Percentiles rank a stretch among this genome's conserved stretches.
These are phyloP conservation scores for Marchantia polymorpha DNA, from an alignment of 225 moss, liverwort and hornwort species.

Conservation along the genomic window DNA sequence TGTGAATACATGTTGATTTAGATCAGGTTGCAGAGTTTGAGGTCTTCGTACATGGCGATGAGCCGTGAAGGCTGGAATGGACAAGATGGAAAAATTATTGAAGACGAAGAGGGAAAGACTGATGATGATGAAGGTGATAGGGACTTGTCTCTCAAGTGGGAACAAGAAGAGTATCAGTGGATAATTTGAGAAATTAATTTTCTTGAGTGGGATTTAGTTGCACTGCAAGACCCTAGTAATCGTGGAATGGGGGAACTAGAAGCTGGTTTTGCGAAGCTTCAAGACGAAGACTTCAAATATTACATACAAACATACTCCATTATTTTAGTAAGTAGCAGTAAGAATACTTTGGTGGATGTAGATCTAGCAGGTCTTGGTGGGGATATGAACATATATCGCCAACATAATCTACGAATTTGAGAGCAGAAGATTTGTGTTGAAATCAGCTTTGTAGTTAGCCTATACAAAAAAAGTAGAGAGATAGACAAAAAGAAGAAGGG, in stretches of 20 bases:
- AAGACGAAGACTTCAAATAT: constrained; percentile 98
- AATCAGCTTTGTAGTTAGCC: too few relatives aligned
- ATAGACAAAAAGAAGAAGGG: too few relatives aligned
- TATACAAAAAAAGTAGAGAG: too few relatives aligned
- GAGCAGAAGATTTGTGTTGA: constrained; percentile 72
- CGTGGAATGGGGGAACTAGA: constrained; percentile 74
- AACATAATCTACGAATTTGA: constrained; percentile 95
- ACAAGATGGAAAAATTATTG: constrained; percentile 16
- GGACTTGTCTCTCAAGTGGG: constrained; percentile 31
- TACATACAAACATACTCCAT: constrained; percentile 99
- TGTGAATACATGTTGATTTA: too few relatives aligned
- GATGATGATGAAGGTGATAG: constrained; percentile 10
- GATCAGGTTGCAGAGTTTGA: too few relatives aligned
- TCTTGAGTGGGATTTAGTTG: constrained; percentile 34
- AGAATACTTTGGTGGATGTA: constrained; percentile 94
- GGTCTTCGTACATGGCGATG: too few relatives aligned
- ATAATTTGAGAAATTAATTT: constrained; percentile 35
- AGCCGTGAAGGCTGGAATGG: too few relatives aligned
- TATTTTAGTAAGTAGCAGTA: constrained; percentile 86
- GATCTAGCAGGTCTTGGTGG: constrained; percentile 86
- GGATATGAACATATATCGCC: constrained; percentile 95
- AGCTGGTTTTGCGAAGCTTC: constrained; percentile 96
- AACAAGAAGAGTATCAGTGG: constrained; percentile 39
- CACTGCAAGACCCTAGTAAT: constrained; percentile 29
- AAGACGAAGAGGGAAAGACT: constrained; percentile 9